These are phyloP conservation scores for Eucalyptus caleyi DNA, from an alignment of 345 rosid genomes.

Conservation along the genomic window DNA sequence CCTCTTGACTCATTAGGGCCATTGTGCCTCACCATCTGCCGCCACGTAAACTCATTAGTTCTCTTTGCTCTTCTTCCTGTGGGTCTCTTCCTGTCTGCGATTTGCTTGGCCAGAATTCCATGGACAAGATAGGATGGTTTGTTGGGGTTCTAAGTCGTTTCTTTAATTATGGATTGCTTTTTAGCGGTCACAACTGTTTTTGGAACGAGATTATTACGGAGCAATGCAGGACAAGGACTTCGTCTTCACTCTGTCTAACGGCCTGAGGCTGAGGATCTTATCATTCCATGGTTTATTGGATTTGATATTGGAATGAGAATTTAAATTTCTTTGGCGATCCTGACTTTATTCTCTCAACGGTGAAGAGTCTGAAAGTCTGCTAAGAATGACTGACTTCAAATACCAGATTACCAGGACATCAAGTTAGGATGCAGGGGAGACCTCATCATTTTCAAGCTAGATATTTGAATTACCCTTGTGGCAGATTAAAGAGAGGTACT, in stretches of 20 bases:
- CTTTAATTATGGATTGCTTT: too few species aligned
- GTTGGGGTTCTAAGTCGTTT: neutral
- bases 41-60: too few species aligned
- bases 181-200: neutral
- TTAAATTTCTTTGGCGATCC: neutral
- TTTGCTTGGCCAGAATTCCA: too few species aligned
- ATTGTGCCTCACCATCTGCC: too few species aligned
- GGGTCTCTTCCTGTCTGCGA: too few species aligned
- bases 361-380: too few species aligned
- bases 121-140: neutral
- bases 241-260: too few species aligned
- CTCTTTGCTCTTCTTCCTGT: too few species aligned
- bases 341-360: too few species aligned
- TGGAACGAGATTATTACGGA: neutral
- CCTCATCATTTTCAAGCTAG: conserved; percentile 36
- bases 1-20: too few species aligned
- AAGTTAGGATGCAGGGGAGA: neutral
- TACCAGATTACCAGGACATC: neutral
- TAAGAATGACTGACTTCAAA: neutral
- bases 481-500: conserved; percentile 10
- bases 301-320: neutral
- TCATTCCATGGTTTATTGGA: neutral
- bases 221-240: too few species aligned
- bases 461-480: conserved; percentile 20
- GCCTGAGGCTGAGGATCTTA: too few species aligned